Evolutionary conservation across 2,329 filamentous ascomycete species (phyloP).

Genomic region (Penicillium brasilianum): DNA sequence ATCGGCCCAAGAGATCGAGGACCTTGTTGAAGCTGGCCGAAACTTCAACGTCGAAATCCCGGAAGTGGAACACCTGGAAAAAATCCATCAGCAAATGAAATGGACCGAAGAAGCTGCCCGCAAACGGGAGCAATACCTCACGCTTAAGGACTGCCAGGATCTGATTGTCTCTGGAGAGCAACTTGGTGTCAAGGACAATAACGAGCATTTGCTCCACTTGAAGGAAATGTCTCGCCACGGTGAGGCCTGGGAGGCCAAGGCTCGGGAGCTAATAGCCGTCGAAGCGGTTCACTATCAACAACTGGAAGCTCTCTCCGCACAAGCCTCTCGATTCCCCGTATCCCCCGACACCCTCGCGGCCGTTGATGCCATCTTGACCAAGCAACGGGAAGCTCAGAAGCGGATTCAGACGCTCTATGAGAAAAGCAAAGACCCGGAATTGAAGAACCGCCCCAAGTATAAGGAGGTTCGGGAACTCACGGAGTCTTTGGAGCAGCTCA

Average conservation of each 20-base stretch:
- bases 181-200: slow-evolving; percentile 77
- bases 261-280: slow-evolving; percentile 87
- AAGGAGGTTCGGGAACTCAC: slow-evolving; percentile 88
- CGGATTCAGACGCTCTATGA: slow-evolving; percentile 83
- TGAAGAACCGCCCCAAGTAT: slow-evolving; percentile 82
- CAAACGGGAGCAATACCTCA: slow-evolving; percentile 68
- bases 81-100: slow-evolving; percentile 79
- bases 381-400: slow-evolving; percentile 91
- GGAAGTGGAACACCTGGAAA: slow-evolving; percentile 81
- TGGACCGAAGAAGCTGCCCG: slow-evolving; percentile 83
- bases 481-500: slow-evolving; percentile 83
- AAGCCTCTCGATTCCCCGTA: slow-evolving; percentile 80
- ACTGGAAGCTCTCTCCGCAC: slow-evolving; percentile 84
- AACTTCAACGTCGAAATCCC: slow-evolving; percentile 90
- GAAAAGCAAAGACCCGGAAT: slow-evolving; percentile 74
- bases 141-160: slow-evolving; percentile 76
- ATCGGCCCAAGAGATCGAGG: slow-evolving; percentile 77
- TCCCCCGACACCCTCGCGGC: slow-evolving; percentile 77
- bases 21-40: slow-evolving; percentile 86
- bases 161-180: slow-evolving; percentile 78
- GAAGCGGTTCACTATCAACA: slow-evolving; percentile 93
- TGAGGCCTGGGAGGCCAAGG: slow-evolving; percentile 89
- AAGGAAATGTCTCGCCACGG: slow-evolving; percentile 77
- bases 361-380: slow-evolving; percentile 91
- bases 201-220: slow-evolving; percentile 78